These are phyloP conservation scores for Jaminaea rosea DNA, from an alignment of 1,284 basidiomycete species.

Conservation along the genomic window DNA sequence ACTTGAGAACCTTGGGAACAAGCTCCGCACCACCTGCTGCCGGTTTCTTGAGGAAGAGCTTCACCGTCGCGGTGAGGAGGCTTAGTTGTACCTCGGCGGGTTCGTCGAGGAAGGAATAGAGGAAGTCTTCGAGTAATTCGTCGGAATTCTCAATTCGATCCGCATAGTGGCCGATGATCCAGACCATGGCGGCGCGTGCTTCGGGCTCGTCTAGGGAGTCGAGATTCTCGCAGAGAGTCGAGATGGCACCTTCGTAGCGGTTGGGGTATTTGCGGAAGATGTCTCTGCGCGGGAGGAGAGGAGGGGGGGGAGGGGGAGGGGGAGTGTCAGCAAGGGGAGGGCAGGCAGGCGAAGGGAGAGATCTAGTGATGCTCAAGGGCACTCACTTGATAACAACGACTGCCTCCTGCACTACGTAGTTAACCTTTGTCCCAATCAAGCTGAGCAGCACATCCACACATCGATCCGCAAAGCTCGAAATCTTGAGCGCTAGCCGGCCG, in stretches of 20 bases:
- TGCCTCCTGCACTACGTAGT: constrained; percentile 95
- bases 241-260: constrained; percentile 89
- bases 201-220: constrained; percentile 90
- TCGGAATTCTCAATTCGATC: constrained; percentile 92
- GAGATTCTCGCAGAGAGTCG: constrained; percentile 80
- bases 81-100: constrained; percentile 90
- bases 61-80: constrained; percentile 87
- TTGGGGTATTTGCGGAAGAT: constrained; percentile 96
- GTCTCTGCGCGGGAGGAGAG: too few relatives aligned
- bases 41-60: constrained; percentile 91
- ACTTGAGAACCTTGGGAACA: constrained; percentile 90
- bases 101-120: constrained; percentile 87
- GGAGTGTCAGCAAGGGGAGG: too few relatives aligned
- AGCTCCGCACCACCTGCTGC: constrained; percentile 77
- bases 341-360: too few relatives aligned
- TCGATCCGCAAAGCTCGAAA: constrained; percentile 73
- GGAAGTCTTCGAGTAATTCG: constrained; percentile 83
- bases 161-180: constrained; percentile 96
- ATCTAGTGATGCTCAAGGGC: too few relatives aligned
- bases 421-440: constrained; percentile 85
- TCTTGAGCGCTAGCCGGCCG: constrained; percentile 93
- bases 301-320: too few relatives aligned
- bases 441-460: constrained; percentile 80
- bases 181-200: constrained; percentile 91
- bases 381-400: constrained; percentile 93